Percentiles rank a stretch among this genome's conserved stretches.
These are phyloP conservation scores for Melastoma malabathricum DNA, from an alignment of 345 rosid species.

Conservation along the genomic window DNA sequence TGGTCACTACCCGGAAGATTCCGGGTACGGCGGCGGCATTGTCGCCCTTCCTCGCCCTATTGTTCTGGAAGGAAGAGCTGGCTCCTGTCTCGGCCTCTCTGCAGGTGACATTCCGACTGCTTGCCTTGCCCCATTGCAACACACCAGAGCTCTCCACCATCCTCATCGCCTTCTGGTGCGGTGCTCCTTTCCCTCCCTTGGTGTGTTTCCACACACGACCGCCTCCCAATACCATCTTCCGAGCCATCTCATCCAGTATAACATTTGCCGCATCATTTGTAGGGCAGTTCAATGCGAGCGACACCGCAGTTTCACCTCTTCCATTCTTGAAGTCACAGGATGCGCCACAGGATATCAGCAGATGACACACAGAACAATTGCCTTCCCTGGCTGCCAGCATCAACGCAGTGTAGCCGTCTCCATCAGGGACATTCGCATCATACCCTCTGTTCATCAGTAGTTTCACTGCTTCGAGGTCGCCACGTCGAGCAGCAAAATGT, in stretches of 20 bases:
- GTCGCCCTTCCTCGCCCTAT: conserved; percentile 24
- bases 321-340: conserved; percentile 37
- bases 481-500: conserved; percentile 91
- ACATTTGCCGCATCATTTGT: conserved; percentile 33
- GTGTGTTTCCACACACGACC: conserved; percentile 56
- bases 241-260: conserved; percentile 61
- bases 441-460: conserved; percentile 53
- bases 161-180: conserved; percentile 47
- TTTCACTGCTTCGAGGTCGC: conserved; percentile 60
- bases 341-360: conserved; percentile 55
- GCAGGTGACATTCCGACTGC: conserved; percentile 52
- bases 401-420: conserved; percentile 82
- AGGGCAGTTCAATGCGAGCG: conserved; percentile 29
- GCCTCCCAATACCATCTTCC: conserved; percentile 44
- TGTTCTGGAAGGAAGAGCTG: conserved; percentile 36
- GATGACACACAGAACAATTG: conserved; percentile 42
- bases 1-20: conserved; percentile 54
- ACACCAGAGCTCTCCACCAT: conserved; percentile 45
- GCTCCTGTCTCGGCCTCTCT: conserved; percentile 48
- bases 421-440: conserved; percentile 57
- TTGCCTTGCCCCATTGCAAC: conserved; percentile 74
- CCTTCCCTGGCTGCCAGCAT: conserved; percentile 93
- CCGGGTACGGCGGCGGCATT: conserved; percentile 37
- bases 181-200: conserved; percentile 64
- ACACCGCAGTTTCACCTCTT: conserved; percentile 59